A percentile compares a stretch with the other conserved stretches of the same genome.
phyloP scores from a whole-genome alignment of 352 stramenopile species.

The Globisporangium emineosum region DNA sequence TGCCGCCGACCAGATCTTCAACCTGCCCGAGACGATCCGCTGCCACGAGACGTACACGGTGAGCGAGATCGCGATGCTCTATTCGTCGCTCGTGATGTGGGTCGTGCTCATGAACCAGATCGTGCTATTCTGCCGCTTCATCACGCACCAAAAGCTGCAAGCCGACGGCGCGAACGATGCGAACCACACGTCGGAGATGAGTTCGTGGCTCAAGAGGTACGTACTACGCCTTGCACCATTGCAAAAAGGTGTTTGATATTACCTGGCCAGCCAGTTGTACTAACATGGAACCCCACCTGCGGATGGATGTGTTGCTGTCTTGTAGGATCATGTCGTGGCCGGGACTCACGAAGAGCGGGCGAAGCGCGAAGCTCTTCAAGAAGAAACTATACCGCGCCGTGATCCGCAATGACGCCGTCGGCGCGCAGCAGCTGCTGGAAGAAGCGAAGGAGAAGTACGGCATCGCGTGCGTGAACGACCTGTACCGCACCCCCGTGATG shows the following conservation, averaged over 20 bases:
- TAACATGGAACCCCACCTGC: neutral
- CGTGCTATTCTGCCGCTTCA: conserved; percentile 67
- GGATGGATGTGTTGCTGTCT: neutral
- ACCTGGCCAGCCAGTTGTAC: too few relatives aligned
- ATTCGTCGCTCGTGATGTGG: conserved; percentile 54
- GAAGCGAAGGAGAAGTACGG: conserved; percentile 30
- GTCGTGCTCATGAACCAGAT: conserved; percentile 59
- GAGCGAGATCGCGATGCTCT: conserved; percentile 51
- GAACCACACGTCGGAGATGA: conserved; percentile 57
- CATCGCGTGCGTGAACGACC: conserved; percentile 30
- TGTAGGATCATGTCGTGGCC: conserved; percentile 34
- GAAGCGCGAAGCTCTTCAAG: conserved; percentile 47
- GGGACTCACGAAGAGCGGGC: conserved; percentile 22
- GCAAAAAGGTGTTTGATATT: too few relatives aligned
- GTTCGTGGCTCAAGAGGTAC: conserved; percentile 33
- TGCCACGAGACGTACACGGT: conserved; percentile 33
- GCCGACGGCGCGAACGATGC: conserved; percentile 61
- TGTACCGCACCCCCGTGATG: conserved; percentile 48
- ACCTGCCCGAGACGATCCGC: conserved; percentile 41
- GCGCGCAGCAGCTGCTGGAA: conserved; percentile 39
- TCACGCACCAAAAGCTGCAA: conserved; percentile 75
- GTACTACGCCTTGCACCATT: too few relatives aligned
- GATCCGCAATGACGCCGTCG: conserved; percentile 39
- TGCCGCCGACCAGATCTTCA: conserved; percentile 34
- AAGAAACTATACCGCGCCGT: conserved; percentile 65